Evolutionary conservation across 2,329 filamentous ascomycete species (phyloP).

Genomic region (Diaporthe aspalathi): DNA sequence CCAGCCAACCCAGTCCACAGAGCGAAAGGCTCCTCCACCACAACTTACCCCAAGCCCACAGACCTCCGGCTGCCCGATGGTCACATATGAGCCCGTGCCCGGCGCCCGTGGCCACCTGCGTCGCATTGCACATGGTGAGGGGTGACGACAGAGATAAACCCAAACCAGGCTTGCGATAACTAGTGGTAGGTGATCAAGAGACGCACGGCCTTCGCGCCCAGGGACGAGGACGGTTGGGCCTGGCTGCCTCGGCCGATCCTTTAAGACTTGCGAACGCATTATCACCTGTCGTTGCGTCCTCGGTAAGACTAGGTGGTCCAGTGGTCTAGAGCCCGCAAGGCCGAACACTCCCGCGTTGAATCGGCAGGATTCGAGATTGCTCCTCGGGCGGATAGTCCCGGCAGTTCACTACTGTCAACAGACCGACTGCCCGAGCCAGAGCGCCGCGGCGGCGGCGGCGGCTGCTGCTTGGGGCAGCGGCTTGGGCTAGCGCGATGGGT

Average conservation of each 20-base stretch:
- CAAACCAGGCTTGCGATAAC: slow-evolving; percentile 2
- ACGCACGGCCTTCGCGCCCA: slow-evolving; percentile 10
- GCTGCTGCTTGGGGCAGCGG: background rate
- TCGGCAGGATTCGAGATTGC: background rate
- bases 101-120: background rate
- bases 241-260: background rate
- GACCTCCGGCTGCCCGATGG: slow-evolving; percentile 19
- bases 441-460: no score
- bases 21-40: no score
- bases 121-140: slow-evolving; percentile 13
- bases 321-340: no score
- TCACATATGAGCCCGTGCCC: slow-evolving; percentile 20
- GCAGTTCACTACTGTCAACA: background rate
- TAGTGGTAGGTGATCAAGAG: background rate
- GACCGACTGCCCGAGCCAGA: background rate
- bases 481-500: background rate
- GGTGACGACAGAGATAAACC: background rate
- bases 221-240: background rate
- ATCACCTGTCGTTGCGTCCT: background rate
- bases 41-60: background rate
- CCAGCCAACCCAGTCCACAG: no score
- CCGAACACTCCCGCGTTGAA: background rate
- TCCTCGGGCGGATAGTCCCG: background rate
- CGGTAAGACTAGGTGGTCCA: background rate
- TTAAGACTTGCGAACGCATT: background rate